These are phyloP conservation scores for Yarrowia sp. DNA, from an alignment of 805 yeast genomes.

Conservation along the genomic window DNA sequence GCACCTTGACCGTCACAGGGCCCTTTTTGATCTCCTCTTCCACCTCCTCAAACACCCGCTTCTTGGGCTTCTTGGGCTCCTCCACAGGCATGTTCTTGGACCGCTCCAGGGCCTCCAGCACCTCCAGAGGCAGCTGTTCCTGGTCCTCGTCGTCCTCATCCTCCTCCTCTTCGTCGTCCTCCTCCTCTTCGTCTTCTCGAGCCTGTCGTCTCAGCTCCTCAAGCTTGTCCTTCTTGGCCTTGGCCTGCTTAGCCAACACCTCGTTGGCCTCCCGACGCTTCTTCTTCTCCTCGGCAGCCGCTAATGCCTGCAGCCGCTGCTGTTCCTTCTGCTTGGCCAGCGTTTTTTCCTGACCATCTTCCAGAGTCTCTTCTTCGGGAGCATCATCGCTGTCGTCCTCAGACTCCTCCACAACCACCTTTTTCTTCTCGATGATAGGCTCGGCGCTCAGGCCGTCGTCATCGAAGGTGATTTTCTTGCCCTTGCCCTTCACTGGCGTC, in stretches of 20 bases:
- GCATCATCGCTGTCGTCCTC: constrained; percentile 48
- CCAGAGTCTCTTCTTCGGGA: constrained; percentile 50
- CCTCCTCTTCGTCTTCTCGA: constrained; percentile 44
- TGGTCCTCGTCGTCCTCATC: constrained; percentile 37
- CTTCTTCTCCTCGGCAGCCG: constrained; percentile 42
- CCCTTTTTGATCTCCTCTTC: constrained; percentile 43
- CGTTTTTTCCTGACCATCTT: constrained; percentile 42
- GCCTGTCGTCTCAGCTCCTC: constrained; percentile 38
- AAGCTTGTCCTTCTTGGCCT: constrained; percentile 41
- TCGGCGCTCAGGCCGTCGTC: constrained; percentile 6
- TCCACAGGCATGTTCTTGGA: constrained; percentile 25
- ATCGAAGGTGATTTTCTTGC: constrained; percentile 28
- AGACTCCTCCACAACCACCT: not conserved
- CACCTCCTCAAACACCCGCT: constrained; percentile 23
- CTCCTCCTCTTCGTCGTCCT: constrained; percentile 40
- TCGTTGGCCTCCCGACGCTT: constrained; percentile 47
- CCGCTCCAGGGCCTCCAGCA: constrained; percentile 37
- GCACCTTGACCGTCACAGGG: constrained; percentile 46
- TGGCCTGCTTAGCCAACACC: constrained; percentile 43
- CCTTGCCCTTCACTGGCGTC: not conserved
- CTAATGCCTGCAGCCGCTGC: constrained; percentile 34
- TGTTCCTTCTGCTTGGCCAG: constrained; percentile 38
- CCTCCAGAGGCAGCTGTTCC: constrained; percentile 40
- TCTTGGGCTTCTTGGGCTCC: constrained; percentile 42
- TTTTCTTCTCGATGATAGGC: constrained; percentile 26